A percentile compares a stretch with the other conserved stretches of the same genome.
phyloP scores from a whole-genome alignment of 1,284 basidiomycete species.

The Fomes fomentarius region DNA sequence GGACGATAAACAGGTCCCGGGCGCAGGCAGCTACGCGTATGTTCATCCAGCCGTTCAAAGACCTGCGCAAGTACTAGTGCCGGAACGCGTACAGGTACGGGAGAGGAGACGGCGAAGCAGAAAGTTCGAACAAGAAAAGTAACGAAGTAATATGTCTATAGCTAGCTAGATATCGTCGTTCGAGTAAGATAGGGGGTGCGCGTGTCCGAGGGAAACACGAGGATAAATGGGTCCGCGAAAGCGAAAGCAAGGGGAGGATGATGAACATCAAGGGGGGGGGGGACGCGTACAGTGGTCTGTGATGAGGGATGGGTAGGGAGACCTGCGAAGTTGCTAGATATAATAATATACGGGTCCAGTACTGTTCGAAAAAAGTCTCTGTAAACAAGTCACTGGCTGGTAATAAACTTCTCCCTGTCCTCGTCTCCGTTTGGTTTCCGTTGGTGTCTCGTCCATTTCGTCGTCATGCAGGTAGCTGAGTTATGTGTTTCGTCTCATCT shows the following conservation, averaged over 20 bases:
- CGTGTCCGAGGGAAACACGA: no score
- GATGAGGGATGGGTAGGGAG: neutral
- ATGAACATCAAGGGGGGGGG: neutral
- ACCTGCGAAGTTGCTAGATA: slow-evolving; percentile 4
- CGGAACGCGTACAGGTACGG: neutral
- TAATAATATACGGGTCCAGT: slow-evolving; percentile 27
- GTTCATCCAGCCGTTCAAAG: no score
- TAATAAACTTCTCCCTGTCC: slow-evolving; percentile 10
- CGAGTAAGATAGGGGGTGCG: slow-evolving; percentile 9
- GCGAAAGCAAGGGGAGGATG: neutral
- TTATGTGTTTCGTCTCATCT: neutral
- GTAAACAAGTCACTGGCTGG: slow-evolving; percentile 16
- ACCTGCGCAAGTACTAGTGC: neutral
- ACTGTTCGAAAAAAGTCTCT: slow-evolving; percentile 25
- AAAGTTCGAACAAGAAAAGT: neutral
- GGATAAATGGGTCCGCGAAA: slow-evolving; percentile 9
- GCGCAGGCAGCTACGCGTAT: no score
- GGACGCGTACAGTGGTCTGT: neutral
- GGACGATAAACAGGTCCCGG: no score
- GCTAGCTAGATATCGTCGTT: slow-evolving; percentile 7
- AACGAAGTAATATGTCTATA: no score
- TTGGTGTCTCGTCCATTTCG: neutral
- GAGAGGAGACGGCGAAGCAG: neutral
- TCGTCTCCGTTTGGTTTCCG: neutral
- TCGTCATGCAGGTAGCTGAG: neutral